Conservation (phyloP, 2,329 filamentous ascomycete species). For the Alternaria sp. region DNA sequence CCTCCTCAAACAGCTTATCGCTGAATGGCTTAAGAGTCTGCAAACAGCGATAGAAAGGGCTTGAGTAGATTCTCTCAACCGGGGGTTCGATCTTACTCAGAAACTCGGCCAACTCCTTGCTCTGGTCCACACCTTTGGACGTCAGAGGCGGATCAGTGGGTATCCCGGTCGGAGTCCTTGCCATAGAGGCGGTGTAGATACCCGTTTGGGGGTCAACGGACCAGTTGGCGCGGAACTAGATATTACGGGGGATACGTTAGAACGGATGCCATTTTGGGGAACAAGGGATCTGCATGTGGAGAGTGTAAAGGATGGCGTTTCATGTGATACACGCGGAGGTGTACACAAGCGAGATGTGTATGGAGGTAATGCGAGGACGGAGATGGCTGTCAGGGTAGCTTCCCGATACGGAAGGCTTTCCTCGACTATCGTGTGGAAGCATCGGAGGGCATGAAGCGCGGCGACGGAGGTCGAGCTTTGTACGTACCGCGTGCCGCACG, state of each 20-base stretch:
- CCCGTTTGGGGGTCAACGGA: constrained; percentile 82
- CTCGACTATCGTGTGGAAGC: constrained; percentile 17
- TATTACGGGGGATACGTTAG: constrained; percentile 26
- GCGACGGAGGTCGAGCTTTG: constrained; percentile 17
- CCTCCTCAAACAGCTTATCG: constrained; percentile 42
- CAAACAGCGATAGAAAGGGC: constrained; percentile 54
- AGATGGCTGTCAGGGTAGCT: constrained; percentile 5
- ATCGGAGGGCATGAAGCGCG: constrained; percentile 12
- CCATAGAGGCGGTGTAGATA: constrained; percentile 72
- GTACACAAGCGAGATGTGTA: constrained; percentile 6
- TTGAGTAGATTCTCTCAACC: constrained; percentile 76
- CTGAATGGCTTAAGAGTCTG: constrained; percentile 52
- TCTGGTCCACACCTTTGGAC: constrained; percentile 84
- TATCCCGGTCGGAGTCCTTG: constrained; percentile 81
- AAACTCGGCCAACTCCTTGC: constrained; percentile 75
- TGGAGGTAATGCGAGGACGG: constrained; percentile 19
- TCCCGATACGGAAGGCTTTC: constrained; percentile 18
- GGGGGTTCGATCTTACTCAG: constrained; percentile 70
- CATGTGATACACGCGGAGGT: constrained; percentile 14
- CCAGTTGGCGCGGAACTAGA: constrained; percentile 86
- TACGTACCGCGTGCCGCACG: constrained; percentile 60
- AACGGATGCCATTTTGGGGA: constrained; percentile 25
- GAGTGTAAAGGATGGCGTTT: constrained; percentile 4
- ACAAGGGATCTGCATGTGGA: not conserved
- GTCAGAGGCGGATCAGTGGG: constrained; percentile 87